Conservation (phyloP, 2,329 filamentous ascomycete species). For the Chrysoporthe deuterocubensis region DNA sequence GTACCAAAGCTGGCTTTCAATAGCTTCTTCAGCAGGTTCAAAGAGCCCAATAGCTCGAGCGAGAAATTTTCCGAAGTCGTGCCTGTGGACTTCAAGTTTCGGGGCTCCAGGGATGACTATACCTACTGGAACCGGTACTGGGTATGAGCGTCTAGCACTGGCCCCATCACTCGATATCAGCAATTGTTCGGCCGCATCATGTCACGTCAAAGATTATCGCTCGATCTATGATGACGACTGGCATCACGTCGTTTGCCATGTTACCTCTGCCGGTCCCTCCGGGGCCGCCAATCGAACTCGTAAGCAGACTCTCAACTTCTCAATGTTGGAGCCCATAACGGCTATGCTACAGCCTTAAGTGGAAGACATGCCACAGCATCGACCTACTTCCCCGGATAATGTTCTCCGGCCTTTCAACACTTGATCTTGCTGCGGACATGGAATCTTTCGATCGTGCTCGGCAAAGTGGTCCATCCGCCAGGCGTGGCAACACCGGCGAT, state of each 20-base stretch:
- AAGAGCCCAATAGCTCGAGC: conserved; percentile 63
- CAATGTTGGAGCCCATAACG: background rate
- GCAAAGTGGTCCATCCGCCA: background rate
- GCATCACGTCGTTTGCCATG: no score
- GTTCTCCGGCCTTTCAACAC: background rate
- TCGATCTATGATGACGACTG: no score
- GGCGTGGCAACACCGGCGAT: background rate
- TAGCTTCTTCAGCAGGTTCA: conserved; percentile 73
- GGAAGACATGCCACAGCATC: background rate
- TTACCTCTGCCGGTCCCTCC: no score
- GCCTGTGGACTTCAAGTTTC: conserved; percentile 75
- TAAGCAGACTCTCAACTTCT: no score
- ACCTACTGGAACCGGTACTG: conserved; percentile 78
- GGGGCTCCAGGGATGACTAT: conserved; percentile 70
- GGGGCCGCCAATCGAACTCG: no score
- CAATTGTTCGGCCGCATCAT: background rate
- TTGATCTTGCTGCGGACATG: background rate
- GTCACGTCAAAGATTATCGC: no score
- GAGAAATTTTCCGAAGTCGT: conserved; percentile 87
- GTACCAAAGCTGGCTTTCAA: conserved; percentile 83
- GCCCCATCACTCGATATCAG: background rate
- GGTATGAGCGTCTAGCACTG: conserved; percentile 51
- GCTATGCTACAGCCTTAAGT: background rate
- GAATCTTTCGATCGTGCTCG: background rate
- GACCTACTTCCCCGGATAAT: background rate